These are phyloP conservation scores for Suillus weaverae DNA, from an alignment of 768 basidiomycete genomes.

Conservation along the genomic window DNA sequence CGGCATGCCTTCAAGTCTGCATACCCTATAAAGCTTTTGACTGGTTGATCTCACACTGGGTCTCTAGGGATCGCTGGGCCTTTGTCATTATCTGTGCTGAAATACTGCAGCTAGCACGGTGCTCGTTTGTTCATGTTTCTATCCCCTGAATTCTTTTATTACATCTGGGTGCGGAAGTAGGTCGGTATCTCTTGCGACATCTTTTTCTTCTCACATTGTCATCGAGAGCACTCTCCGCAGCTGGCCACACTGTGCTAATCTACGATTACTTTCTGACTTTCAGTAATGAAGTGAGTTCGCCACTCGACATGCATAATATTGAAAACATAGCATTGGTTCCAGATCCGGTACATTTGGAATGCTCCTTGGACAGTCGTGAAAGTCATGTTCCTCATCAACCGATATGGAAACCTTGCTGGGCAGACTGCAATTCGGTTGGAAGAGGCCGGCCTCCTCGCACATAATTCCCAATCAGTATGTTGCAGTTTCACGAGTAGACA, in stretches of 20 bases:
- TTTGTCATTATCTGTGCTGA: not conserved
- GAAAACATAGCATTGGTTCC: slow-evolving; percentile 5
- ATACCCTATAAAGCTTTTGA: not conserved
- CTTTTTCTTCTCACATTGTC: not conserved
- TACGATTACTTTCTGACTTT: slow-evolving; percentile 31
- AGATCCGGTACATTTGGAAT: slow-evolving; percentile 15
- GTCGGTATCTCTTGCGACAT: not conserved
- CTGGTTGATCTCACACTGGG: not conserved
- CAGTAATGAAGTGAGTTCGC: slow-evolving; percentile 22
- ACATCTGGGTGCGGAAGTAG: slow-evolving; percentile 1
- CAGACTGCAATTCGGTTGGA: slow-evolving; percentile 23
- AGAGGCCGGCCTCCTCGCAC: slow-evolving; percentile 21
- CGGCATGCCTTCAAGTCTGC: not conserved
- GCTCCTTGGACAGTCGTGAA: slow-evolving; percentile 17
- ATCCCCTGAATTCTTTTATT: not conserved
- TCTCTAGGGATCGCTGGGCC: not conserved
- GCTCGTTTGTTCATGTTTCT: not conserved
- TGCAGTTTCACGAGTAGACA: not conserved
- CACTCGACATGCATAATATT: slow-evolving; percentile 7
- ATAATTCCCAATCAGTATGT: slow-evolving; percentile 17
- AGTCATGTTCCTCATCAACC: slow-evolving; percentile 19
- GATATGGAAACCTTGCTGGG: slow-evolving; percentile 18
- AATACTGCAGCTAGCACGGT: not conserved
- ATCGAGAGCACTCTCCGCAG: slow-evolving; percentile 13
- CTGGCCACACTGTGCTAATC: slow-evolving; percentile 23